Conservation (phyloP, 164 flowering plant genomes). For the Saururus chinensis region DNA sequence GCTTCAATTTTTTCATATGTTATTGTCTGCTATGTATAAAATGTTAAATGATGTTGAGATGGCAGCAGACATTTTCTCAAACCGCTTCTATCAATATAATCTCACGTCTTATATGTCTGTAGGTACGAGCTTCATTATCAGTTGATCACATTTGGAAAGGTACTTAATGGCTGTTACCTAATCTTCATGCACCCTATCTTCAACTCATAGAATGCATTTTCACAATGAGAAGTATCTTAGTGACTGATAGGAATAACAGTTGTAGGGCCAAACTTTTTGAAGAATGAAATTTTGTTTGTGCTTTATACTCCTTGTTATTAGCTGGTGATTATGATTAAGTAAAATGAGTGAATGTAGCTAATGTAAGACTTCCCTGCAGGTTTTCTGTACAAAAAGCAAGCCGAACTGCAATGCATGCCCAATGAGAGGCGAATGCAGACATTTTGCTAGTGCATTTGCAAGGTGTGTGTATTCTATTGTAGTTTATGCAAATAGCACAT, state of each 20-base stretch:
- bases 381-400: constrained; percentile 76
- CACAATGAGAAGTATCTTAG: too few species aligned
- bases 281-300: background rate
- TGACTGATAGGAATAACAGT: background rate
- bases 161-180: constrained; percentile 8
- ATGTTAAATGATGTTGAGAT: background rate
- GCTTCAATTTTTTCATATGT: background rate
- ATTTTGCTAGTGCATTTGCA: constrained; percentile 75
- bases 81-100: too few species aligned
- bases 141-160: constrained; percentile 95
- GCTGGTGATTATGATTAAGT: background rate
- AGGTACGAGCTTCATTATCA: constrained; percentile 94
- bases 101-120: background rate
- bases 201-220: too few species aligned
- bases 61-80: background rate
- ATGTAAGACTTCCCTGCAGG: constrained; percentile 27
- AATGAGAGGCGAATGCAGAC: constrained; percentile 71
- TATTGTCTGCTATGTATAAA: background rate
- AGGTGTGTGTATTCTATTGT: constrained; percentile 32
- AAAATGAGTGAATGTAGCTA: background rate
- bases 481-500: background rate
- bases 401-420: constrained; percentile 94
- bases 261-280: background rate
- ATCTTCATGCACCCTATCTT: too few species aligned
- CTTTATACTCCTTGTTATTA: background rate